Percentiles rank a stretch among this genome's conserved stretches.
phyloP scores from a whole-genome alignment of 75 land plant species.

The Gnetum montanum region DNA sequence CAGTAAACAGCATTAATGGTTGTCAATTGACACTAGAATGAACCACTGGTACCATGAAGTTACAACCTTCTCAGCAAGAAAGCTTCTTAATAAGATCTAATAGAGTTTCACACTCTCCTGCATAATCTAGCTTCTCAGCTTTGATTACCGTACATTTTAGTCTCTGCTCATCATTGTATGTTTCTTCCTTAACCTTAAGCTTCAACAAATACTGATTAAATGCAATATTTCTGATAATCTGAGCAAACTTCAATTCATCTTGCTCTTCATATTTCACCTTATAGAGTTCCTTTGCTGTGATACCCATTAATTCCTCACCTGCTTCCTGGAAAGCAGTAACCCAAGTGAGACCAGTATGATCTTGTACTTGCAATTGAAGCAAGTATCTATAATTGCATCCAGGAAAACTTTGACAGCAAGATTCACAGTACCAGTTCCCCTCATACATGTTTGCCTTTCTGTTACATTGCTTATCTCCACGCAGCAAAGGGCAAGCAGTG shows the following conservation, averaged over 20 bases:
- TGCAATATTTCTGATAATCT: conserved; percentile 37
- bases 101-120: conserved; percentile 51
- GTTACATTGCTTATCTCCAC: conserved; percentile 82
- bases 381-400: conserved; percentile 94
- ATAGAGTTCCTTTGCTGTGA: conserved; percentile 75
- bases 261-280: conserved; percentile 54
- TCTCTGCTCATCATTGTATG: conserved; percentile 82
- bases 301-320: conserved; percentile 76
- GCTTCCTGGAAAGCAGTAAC: conserved; percentile 95
- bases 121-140: conserved; percentile 64
- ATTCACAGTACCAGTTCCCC: conserved; percentile 78
- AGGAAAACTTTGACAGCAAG: conserved; percentile 74
- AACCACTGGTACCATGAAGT: not conserved
- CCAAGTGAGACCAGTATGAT: conserved; percentile 96
- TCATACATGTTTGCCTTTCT: conserved; percentile 76
- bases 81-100: conserved; percentile 48
- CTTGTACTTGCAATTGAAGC: conserved; percentile 76
- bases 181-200: conserved; percentile 89
- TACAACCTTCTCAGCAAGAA: conserved; percentile 19
- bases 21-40: not conserved
- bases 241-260: conserved; percentile 52
- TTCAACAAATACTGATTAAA: conserved; percentile 62
- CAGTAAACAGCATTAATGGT: not conserved
- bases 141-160: conserved; percentile 69
- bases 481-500: conserved; percentile 84